Conservation (phyloP, 2,329 filamentous ascomycete species). For the Penicillium griseofulvum region DNA sequence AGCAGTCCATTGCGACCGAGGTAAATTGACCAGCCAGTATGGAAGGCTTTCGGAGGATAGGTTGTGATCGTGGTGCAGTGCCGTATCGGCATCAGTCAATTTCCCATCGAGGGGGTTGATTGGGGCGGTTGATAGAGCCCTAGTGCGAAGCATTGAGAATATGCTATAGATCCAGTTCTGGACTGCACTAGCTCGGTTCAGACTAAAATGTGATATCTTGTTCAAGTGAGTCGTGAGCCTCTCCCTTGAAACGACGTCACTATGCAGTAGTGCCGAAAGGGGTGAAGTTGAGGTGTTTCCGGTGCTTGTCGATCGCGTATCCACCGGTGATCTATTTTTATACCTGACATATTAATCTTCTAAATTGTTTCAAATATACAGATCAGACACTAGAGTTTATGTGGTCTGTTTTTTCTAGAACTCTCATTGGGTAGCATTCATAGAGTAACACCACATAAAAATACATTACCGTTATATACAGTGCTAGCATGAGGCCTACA, state of each 20-base stretch:
- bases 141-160: constrained; percentile 11
- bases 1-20: constrained; percentile 57
- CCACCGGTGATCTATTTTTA: constrained; percentile 12
- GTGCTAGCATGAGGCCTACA: neutral
- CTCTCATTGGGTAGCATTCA: neutral
- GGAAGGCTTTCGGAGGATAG: constrained; percentile 42
- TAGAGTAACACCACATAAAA: neutral
- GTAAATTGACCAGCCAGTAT: constrained; percentile 83
- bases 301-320: constrained; percentile 15
- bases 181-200: neutral
- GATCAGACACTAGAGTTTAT: neutral
- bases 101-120: constrained; percentile 26
- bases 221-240: neutral
- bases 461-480: neutral
- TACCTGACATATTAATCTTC: neutral
- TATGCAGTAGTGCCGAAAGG: constrained; percentile 2
- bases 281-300: neutral
- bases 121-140: constrained; percentile 16
- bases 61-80: constrained; percentile 8
- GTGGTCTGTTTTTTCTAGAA: neutral
- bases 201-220: neutral
- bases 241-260: constrained; percentile 8
- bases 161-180: neutral
- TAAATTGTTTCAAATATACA: neutral
- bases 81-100: constrained; percentile 16